Percentiles rank a stretch among this genome's conserved stretches.
Conservation (phyloP, 139 green algal species). For the Penium margaritaceum region DNA sequence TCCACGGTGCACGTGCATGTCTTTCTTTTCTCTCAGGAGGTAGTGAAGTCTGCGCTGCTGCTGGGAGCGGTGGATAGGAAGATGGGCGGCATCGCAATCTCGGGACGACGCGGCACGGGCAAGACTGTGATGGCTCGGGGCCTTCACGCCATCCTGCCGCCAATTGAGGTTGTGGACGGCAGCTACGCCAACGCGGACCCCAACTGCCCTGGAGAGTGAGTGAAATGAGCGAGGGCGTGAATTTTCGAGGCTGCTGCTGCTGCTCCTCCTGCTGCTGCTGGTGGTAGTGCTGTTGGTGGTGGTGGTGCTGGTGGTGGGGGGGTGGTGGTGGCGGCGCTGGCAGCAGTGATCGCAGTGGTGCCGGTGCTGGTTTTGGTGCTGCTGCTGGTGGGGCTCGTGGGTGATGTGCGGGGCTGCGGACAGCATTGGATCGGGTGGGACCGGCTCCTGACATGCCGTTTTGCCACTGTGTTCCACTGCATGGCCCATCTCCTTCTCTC, state of each 20-base stretch:
- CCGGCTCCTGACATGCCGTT: background rate
- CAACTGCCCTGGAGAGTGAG: slow-evolving; percentile 66
- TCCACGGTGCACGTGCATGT: background rate
- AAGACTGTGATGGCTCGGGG: slow-evolving; percentile 96
- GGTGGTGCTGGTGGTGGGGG: background rate
- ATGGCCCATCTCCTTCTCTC: too few species aligned
- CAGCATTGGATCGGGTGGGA: background rate
- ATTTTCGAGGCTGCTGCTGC: too few species aligned
- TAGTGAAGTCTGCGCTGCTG: slow-evolving; percentile 91
- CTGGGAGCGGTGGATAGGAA: slow-evolving; percentile 86
- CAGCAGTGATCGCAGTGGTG: too few species aligned
- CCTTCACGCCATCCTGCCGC: slow-evolving; percentile 86
- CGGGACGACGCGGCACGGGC: slow-evolving; percentile 79
- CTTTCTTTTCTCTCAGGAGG: slow-evolving; percentile 59
- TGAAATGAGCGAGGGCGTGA: background rate
- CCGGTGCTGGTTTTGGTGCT: too few species aligned
- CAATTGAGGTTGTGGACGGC: slow-evolving; percentile 90
- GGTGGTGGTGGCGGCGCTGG: background rate
- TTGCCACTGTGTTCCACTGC: too few species aligned
- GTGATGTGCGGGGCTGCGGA: background rate
- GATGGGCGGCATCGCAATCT: slow-evolving; percentile 89
- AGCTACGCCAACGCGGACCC: slow-evolving; percentile 90
- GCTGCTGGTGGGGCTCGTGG: background rate
- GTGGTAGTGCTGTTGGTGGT: background rate
- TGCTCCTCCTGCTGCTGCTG: too few species aligned